These are phyloP conservation scores for Suillus weaverae DNA, from an alignment of 768 basidiomycete species.

Conservation along the genomic window DNA sequence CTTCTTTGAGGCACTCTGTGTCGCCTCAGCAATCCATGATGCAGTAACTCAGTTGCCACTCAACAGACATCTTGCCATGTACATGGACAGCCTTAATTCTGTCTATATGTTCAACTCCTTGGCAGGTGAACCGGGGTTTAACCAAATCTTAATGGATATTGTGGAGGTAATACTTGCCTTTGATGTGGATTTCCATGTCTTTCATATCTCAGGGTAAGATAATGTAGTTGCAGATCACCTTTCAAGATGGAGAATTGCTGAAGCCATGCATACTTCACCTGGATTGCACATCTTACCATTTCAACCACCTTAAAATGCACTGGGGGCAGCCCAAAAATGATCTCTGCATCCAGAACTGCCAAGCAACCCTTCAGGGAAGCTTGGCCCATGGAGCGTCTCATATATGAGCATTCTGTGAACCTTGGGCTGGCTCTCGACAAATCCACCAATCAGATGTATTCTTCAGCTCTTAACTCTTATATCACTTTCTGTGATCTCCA, in stretches of 20 bases:
- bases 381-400: background rate
- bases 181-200: conserved; percentile 22
- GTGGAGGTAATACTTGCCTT: background rate
- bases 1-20: conserved; percentile 23
- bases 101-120: conserved; percentile 33
- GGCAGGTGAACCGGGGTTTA: no score
- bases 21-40: background rate
- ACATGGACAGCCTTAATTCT: conserved; percentile 33
- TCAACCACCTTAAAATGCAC: conserved; percentile 22
- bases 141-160: no score
- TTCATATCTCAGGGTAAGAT: conserved; percentile 20
- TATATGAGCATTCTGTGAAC: conserved; percentile 20
- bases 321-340: conserved; percentile 23
- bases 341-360: no score
- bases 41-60: background rate
- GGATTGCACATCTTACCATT: background rate
- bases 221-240: conserved; percentile 31
- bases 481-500: conserved; percentile 32
- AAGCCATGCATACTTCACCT: no score
- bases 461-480: conserved; percentile 35
- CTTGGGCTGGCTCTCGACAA: conserved; percentile 32
- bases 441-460: conserved; percentile 25
- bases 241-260: background rate
- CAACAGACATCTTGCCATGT: conserved; percentile 6
- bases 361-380: no score